Base-by-base conservation (phyloP, 2,329 filamentous ascomycete species). In the Rutstroemia sp. region DNA sequence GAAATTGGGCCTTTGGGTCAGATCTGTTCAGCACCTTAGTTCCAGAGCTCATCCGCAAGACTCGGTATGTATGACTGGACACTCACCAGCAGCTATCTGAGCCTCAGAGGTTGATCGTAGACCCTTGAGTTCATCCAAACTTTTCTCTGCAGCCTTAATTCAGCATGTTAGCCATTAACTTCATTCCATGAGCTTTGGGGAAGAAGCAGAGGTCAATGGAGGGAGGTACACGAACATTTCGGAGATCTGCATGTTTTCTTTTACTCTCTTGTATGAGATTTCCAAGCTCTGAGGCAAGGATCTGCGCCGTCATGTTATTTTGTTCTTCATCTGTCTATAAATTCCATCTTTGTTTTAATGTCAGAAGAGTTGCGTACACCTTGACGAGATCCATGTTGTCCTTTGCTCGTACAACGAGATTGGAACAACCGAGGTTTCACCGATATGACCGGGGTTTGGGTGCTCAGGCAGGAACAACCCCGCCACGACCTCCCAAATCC, bases 231-330 rank as follows among this genome's bases (percentile, higher is more conserved):
- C 79, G 66, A 74, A 87, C 88, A 79, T 88, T 88, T 76, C 88
- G 85, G 53, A 99, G 79, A 67, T 97, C 94, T 65, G 87, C 83
- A 72, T 96, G 87, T 74, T 95, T 97, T 67, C 92, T 83, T 74
- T 95, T 97, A 70, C 92, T 94, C 77, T 99, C 94, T 73, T 95
- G 90, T 67, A 96, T 87, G 71, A 96, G 83, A 75, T 90, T 95
- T 68, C 87, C 83, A 71, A 96, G 82, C 80, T 96, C 92, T 58
- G 88, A 86, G 69, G 86, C 85, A 67, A 96, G 81, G 68, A 96
- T 85, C 80, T 95, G 90, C 67, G 90, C 87, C 72, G 91, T 95
- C 91, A 96, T 96, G 39, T 67, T 71, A 66, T 58, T 56, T 52
- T 23, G 12, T 58, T 23, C 25, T 18, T 46, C 38, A 51, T 48